phyloP scores from a whole-genome alignment of 768 basidiomycete species.

The Lentinula detonsa region DNA sequence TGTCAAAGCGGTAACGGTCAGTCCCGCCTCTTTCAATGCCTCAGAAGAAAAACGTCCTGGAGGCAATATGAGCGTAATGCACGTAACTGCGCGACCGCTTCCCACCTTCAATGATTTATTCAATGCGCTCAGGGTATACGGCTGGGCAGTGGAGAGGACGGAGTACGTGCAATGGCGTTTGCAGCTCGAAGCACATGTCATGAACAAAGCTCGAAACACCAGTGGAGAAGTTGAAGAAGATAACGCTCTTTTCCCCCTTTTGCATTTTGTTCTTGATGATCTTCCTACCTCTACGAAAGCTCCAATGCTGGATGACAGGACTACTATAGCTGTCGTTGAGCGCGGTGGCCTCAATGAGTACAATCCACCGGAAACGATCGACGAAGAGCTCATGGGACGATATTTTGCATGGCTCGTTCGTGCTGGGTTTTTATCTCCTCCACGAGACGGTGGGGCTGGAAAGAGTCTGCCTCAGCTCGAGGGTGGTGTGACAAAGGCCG shows the following conservation, averaged over 20 bases:
- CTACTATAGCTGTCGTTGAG: conserved; percentile 54
- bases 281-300: conserved; percentile 95
- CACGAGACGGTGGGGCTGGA: conserved; percentile 20
- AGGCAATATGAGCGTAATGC: conserved; percentile 52
- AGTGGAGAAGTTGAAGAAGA: conserved; percentile 48
- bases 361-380: conserved; percentile 53
- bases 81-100: conserved; percentile 80
- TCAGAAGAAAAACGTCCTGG: conserved; percentile 9
- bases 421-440: conserved; percentile 71
- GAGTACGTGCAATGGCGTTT: conserved; percentile 93
- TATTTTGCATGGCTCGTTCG: conserved; percentile 92
- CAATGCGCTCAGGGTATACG: conserved; percentile 66
- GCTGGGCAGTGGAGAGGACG: conserved; percentile 69
- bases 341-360: conserved; percentile 30
- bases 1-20: conserved; percentile 57
- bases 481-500: conserved; percentile 9
- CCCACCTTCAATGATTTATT: conserved; percentile 89
- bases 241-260: conserved; percentile 93
- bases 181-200: conserved; percentile 90
- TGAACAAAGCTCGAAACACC: conserved; percentile 47
- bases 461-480: conserved; percentile 8
- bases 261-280: conserved; percentile 97
- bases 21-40: conserved; percentile 38
- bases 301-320: conserved; percentile 82
- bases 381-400: conserved; percentile 69